A percentile compares a stretch with the other conserved stretches of the same genome.
phyloP scores from a whole-genome alignment of 1,284 basidiomycete genomes.

The Leccinum variabile region DNA sequence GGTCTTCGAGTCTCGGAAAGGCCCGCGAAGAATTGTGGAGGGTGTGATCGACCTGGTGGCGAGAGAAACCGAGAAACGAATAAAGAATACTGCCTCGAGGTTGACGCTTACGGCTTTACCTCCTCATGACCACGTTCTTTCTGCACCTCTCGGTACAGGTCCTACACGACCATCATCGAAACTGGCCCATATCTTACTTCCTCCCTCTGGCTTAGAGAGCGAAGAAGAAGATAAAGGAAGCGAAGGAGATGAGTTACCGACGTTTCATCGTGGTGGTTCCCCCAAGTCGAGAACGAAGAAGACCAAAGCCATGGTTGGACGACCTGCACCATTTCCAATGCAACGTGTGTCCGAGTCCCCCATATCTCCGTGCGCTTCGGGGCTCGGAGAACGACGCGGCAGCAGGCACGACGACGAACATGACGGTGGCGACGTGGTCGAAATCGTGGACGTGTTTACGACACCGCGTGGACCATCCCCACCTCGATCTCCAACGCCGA shows the following conservation, averaged over 20 bases:
- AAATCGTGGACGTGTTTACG: conserved; percentile 27
- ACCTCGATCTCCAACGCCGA: conserved; percentile 26
- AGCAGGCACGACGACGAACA: neutral
- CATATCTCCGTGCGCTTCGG: conserved; percentile 1
- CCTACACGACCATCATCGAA: conserved; percentile 21
- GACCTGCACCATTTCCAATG: conserved; percentile 30
- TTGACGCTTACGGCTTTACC: neutral
- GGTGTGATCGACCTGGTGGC: conserved; percentile 5
- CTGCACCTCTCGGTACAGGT: neutral
- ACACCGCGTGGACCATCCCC: conserved; percentile 23
- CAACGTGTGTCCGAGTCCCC: conserved; percentile 9
- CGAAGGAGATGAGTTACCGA: conserved; percentile 23
- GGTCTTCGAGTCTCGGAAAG: neutral
- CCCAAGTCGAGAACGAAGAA: conserved; percentile 4
- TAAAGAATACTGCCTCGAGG: conserved; percentile 1
- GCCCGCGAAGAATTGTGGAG: neutral
- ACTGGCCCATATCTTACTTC: conserved; percentile 13
- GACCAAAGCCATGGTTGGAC: neutral
- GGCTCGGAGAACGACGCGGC: neutral
- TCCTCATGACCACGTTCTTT: neutral
- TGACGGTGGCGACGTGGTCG: conserved; percentile 5
- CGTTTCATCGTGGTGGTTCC: conserved; percentile 19
- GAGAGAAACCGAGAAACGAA: conserved; percentile 1
- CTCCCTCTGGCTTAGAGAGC: conserved; percentile 7
- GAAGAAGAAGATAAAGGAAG: conserved; percentile 15